phyloP scores from a whole-genome alignment of 805 yeast genomes.

The Yamadazyma tumulicola region DNA sequence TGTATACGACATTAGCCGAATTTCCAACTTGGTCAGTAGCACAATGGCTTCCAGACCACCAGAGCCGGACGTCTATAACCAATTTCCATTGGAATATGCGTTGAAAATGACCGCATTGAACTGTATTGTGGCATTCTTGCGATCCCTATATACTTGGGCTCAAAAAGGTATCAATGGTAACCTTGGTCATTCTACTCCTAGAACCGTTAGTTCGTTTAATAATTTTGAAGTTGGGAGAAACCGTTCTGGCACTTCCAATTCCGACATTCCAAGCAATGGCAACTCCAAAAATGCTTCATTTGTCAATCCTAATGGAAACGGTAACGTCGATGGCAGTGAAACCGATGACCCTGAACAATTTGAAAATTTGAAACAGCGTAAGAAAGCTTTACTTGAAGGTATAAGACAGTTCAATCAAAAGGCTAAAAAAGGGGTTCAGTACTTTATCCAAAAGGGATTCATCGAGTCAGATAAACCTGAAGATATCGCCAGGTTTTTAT shows the following conservation, averaged over 20 bases:
- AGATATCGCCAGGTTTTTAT: conserved; percentile 71
- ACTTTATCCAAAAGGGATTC: conserved; percentile 60
- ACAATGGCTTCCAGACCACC: conserved; percentile 56
- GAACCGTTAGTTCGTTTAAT: conserved; percentile 2
- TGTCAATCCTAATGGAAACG: conserved; percentile 14
- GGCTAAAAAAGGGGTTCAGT: conserved; percentile 75
- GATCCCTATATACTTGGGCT: conserved; percentile 84
- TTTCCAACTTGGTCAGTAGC: conserved; percentile 73
- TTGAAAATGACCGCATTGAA: conserved; percentile 77
- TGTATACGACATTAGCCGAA: conserved; percentile 67
- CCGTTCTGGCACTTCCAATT: conserved; percentile 28
- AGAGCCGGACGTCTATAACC: conserved; percentile 48
- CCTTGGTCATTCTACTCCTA: conserved; percentile 2
- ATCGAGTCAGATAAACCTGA: conserved; percentile 57
- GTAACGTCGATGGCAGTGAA: conserved; percentile 24
- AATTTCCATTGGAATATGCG: conserved; percentile 77
- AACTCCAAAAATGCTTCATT: conserved; percentile 24
- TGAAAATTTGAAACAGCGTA: conserved; percentile 77
- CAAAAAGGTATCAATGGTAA: conserved; percentile 47
- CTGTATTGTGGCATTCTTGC: conserved; percentile 75
- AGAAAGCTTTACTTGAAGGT: conserved; percentile 76
- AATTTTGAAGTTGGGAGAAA: conserved; percentile 17
- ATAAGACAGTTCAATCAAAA: conserved; percentile 76
- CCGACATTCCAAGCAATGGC: conserved; percentile 21
- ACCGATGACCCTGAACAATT: conserved; percentile 78